Evolutionary conservation across 2,329 filamentous ascomycete species (phyloP).

Genomic region (Bipolaris bicolor): DNA sequence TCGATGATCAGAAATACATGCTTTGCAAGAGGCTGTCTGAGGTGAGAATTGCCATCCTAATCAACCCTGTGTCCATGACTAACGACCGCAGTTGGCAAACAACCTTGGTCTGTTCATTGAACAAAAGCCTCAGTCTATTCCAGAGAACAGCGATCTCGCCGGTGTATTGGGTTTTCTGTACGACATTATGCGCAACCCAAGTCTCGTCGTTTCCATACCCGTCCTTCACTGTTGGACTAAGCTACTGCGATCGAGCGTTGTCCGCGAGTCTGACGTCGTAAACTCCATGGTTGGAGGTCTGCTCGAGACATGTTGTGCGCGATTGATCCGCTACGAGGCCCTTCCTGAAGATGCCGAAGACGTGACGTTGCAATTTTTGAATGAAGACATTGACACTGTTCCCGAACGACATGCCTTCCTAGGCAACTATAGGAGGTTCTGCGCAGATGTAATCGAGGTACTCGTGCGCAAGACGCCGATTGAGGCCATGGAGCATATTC

Average conservation of each 20-base stretch:
- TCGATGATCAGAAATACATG: slow-evolving; percentile 90
- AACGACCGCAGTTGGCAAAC: slow-evolving; percentile 71
- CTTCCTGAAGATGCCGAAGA: slow-evolving; percentile 83
- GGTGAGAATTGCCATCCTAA: slow-evolving; percentile 56
- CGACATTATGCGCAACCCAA: slow-evolving; percentile 79
- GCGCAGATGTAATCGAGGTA: slow-evolving; percentile 82
- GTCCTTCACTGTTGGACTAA: slow-evolving; percentile 89
- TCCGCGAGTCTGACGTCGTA: slow-evolving; percentile 68
- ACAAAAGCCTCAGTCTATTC: slow-evolving; percentile 72
- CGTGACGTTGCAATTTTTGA: slow-evolving; percentile 77
- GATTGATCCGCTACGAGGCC: slow-evolving; percentile 86
- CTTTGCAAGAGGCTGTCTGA: slow-evolving; percentile 94
- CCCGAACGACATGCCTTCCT: slow-evolving; percentile 95
- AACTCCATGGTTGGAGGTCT: slow-evolving; percentile 72
- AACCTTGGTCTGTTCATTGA: slow-evolving; percentile 85
- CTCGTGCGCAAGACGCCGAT: slow-evolving; percentile 82
- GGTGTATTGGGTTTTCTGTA: slow-evolving; percentile 82
- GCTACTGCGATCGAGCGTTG: slow-evolving; percentile 73
- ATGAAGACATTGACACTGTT: slow-evolving; percentile 93
- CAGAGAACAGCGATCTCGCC: slow-evolving; percentile 69
- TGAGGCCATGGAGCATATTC: slow-evolving; percentile 85
- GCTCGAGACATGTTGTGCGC: slow-evolving; percentile 79
- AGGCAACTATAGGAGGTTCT: slow-evolving; percentile 93
- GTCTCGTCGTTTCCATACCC: slow-evolving; percentile 91
- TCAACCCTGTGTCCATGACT: slow-evolving; percentile 21